These are phyloP conservation scores for Penicillium sp. DNA, from an alignment of 2,329 filamentous ascomycete species.

Conservation along the genomic window DNA sequence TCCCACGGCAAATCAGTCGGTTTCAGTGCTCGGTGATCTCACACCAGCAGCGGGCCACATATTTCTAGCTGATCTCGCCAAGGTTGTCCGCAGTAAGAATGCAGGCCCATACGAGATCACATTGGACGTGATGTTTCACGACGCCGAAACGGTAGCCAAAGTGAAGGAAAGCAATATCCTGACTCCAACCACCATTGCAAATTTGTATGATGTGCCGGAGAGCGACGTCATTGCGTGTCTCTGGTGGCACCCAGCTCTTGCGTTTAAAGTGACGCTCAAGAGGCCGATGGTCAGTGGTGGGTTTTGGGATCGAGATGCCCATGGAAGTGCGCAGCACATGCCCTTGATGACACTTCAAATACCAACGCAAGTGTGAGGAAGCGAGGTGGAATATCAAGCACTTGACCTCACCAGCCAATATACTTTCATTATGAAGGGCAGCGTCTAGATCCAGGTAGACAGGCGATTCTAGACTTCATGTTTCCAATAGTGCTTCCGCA, in stretches of 20 bases:
- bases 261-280: constrained; percentile 1
- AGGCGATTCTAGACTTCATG: no score
- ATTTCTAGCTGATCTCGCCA: constrained; percentile 1
- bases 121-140: constrained; percentile 5
- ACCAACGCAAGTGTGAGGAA: no score
- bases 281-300: neutral
- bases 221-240: neutral
- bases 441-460: no score
- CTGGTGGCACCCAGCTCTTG: constrained; percentile 5
- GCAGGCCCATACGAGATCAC: constrained; percentile 6
- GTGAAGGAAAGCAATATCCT: neutral
- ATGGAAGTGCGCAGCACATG: neutral
- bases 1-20: neutral
- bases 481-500: no score
- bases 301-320: neutral
- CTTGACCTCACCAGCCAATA: no score
- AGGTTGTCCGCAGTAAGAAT: constrained; percentile 3
- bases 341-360: neutral
- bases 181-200: neutral
- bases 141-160: neutral
- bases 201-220: neutral
- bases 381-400: no score
- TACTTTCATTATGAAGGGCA: no score
- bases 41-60: neutral
- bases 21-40: neutral